A percentile compares a stretch with the other conserved stretches of the same genome.
Evolutionary conservation across 2,329 filamentous ascomycete species (phyloP).

Genomic region (Paraphaeosphaeria sporulosa): DNA sequence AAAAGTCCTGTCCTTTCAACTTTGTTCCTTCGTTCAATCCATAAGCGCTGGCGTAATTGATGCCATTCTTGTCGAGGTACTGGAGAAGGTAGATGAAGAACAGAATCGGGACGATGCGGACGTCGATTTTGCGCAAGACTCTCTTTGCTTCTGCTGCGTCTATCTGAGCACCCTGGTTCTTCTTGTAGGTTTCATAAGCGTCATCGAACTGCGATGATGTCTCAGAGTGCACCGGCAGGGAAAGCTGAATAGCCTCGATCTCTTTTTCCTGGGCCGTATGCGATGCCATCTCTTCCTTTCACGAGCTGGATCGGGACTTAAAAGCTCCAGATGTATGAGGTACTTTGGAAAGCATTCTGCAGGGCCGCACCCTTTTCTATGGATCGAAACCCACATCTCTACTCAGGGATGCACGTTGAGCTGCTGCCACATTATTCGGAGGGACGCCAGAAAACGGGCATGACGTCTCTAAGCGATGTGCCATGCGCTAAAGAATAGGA

Average conservation of each 20-base stretch:
- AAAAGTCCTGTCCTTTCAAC: conserved; percentile 41
- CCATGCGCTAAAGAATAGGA: neutral
- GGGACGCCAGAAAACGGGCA: neutral
- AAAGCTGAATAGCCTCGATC: conserved; percentile 25
- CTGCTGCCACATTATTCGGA: neutral
- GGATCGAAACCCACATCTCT: conserved; percentile 6
- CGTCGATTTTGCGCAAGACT: conserved; percentile 41
- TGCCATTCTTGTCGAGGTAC: conserved; percentile 56
- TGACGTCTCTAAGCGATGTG: neutral
- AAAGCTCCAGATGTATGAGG: neutral
- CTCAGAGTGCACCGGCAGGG: conserved; percentile 26
- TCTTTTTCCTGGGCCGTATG: conserved; percentile 22
- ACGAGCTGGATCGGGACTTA: neutral
- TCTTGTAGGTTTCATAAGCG: conserved; percentile 43
- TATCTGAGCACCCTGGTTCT: conserved; percentile 26
- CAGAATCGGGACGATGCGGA: conserved; percentile 39
- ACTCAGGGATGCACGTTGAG: neutral
- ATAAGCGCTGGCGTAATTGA: conserved; percentile 61
- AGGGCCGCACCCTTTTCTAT: neutral
- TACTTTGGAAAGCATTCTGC: neutral
- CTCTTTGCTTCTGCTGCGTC: conserved; percentile 36
- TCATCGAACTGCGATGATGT: conserved; percentile 40
- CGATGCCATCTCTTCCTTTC: conserved; percentile 18
- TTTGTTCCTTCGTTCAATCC: conserved; percentile 58
- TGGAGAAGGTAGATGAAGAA: conserved; percentile 50